Conservation (phyloP, 2,329 filamentous ascomycete genomes). For the Monilinia polystroma region DNA sequence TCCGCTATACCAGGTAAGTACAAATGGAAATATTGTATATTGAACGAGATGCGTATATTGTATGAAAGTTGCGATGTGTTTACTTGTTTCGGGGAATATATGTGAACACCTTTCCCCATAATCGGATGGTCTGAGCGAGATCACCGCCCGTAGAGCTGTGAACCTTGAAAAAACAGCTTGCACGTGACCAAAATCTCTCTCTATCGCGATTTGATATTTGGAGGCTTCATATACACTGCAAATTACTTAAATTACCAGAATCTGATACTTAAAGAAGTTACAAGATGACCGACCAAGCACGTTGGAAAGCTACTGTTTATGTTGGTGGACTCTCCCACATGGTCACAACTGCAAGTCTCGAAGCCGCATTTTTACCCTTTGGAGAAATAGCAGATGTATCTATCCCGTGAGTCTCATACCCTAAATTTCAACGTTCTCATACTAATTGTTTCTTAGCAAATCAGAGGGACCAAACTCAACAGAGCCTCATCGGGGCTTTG, state of each 20-base stretch:
- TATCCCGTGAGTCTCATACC: conserved; percentile 55
- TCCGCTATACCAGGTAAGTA: neutral
- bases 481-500: conserved; percentile 86
- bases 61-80: conserved; percentile 15
- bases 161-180: conserved; percentile 13
- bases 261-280: neutral
- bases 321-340: conserved; percentile 82
- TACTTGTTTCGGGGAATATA: conserved; percentile 16
- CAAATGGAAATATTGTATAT: conserved; percentile 2
- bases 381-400: conserved; percentile 92
- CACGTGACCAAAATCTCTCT: conserved; percentile 17
- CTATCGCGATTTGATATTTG: conserved; percentile 8
- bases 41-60: neutral
- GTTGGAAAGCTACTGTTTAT: conserved; percentile 89
- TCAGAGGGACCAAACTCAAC: conserved; percentile 76
- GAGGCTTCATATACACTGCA: conserved; percentile 2
- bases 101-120: conserved; percentile 26
- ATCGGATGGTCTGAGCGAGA: conserved; percentile 24
- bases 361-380: conserved; percentile 94
- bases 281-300: conserved; percentile 75
- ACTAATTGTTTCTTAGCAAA: conserved; percentile 49
- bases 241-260: neutral
- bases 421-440: neutral
- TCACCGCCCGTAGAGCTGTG: conserved; percentile 6
- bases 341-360: conserved; percentile 72